phyloP scores from a whole-genome alignment of 2,329 filamentous ascomycete genomes.

The Trichophyton benhamiae region DNA sequence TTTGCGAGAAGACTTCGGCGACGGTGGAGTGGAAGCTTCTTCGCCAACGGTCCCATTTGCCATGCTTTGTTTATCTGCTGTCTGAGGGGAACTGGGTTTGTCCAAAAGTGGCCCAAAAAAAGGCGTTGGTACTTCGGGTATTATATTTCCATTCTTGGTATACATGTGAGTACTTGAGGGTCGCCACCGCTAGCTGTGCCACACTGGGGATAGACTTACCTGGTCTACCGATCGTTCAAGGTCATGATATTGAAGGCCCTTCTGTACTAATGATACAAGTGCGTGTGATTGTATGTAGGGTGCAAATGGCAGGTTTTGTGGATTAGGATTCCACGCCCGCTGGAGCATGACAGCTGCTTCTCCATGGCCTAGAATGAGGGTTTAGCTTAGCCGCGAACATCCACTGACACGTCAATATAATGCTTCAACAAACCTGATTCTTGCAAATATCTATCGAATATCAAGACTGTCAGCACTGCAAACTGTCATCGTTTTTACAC shows the following conservation, averaged over 20 bases:
- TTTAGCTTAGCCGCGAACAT: constrained; percentile 12
- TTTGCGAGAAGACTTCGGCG: constrained; percentile 24
- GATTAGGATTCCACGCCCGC: constrained; percentile 51
- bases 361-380: constrained; percentile 37
- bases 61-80: constrained; percentile 9
- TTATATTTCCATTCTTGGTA: constrained; percentile 28
- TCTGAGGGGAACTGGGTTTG: constrained; percentile 20
- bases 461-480: not conserved
- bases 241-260: constrained; percentile 46
- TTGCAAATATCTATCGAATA: constrained; percentile 38
- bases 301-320: constrained; percentile 50
- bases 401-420: not conserved
- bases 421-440: constrained; percentile 38
- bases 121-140: constrained; percentile 25
- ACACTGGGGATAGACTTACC: constrained; percentile 23
- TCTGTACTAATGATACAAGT: constrained; percentile 50
- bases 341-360: constrained; percentile 49
- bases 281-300: constrained; percentile 46
- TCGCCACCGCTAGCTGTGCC: not conserved
- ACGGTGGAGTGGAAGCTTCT: constrained; percentile 16
- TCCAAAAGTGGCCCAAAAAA: constrained; percentile 37
- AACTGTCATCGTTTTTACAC: not conserved
- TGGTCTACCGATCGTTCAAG: constrained; percentile 38
- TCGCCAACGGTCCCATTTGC: constrained; percentile 2
- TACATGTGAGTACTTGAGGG: constrained; percentile 5